A percentile compares a stretch with the other conserved stretches of the same genome.
Conservation (phyloP, 2,329 filamentous ascomycete species). For the Xenoacremonium recifei region DNA sequence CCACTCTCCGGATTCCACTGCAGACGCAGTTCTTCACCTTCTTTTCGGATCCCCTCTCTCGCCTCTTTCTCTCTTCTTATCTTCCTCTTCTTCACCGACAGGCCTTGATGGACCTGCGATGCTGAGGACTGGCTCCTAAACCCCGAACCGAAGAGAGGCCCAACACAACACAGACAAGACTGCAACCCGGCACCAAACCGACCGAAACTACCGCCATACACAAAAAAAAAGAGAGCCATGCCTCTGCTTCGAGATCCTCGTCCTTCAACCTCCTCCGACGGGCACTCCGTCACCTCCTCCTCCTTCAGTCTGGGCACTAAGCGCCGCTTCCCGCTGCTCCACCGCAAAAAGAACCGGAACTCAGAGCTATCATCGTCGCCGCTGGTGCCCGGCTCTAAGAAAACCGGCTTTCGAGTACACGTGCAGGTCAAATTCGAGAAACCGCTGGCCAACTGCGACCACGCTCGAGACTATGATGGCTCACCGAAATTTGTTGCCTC, state of each 20-base stretch:
- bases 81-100: constrained; percentile 1
- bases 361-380: constrained; percentile 21
- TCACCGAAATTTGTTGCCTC: constrained; percentile 43
- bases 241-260: constrained; percentile 23
- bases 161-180: too few species aligned
- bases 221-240: constrained; percentile 11
- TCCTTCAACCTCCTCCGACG: constrained; percentile 23
- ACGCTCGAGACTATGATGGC: constrained; percentile 45
- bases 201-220: too few species aligned
- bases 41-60: constrained; percentile 6
- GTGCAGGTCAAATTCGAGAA: constrained; percentile 46
- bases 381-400: constrained; percentile 10
- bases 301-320: constrained; percentile 27
- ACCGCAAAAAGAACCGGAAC: constrained; percentile 24
- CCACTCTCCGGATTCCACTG: too few species aligned
- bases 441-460: constrained; percentile 36
- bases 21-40: constrained; percentile 7
- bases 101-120: constrained; percentile 17
- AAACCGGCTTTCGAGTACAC: constrained; percentile 37
- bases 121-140: constrained; percentile 13
- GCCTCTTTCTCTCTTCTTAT: not conserved
- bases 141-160: not conserved
- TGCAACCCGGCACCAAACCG: constrained; percentile 1
- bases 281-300: constrained; percentile 20
- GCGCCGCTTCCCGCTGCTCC: constrained; percentile 30